A percentile compares a stretch with the other conserved stretches of the same genome.
These are phyloP conservation scores for Tolypocladium tropicale DNA, from an alignment of 2,329 filamentous ascomycete species.

Conservation along the genomic window DNA sequence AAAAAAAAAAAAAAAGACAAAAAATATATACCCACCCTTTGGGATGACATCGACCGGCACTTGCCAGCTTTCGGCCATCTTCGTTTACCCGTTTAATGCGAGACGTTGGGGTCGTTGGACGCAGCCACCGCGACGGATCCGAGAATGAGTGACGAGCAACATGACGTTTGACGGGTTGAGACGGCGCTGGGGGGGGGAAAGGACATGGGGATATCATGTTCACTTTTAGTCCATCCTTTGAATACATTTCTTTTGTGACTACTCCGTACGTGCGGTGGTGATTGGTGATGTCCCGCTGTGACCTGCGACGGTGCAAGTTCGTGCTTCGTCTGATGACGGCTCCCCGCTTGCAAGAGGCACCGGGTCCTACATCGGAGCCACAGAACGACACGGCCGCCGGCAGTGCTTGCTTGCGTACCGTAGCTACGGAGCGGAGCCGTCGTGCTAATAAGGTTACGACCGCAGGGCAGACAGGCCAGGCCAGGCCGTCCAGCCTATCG, in stretches of 20 bases:
- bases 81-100: background rate
- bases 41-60: background rate
- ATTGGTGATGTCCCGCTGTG: background rate
- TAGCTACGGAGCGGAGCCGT: too few relatives aligned
- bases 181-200: background rate
- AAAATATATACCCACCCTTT: background rate
- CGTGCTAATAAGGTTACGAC: background rate
- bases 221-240: constrained; percentile 10
- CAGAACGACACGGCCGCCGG: too few relatives aligned
- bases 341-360: too few relatives aligned
- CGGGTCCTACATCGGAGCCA: too few relatives aligned
- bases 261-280: background rate
- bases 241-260: constrained; percentile 8
- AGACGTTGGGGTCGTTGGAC: background rate
- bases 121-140: background rate
- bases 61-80: background rate
- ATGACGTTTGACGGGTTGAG: constrained; percentile 2
- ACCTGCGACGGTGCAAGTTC: too few relatives aligned
- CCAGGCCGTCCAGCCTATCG: background rate
- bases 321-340: too few relatives aligned
- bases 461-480: too few relatives aligned
- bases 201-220: constrained; percentile 2
- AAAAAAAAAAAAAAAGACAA: constrained; percentile 5
- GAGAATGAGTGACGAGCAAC: background rate
- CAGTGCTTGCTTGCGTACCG: too few relatives aligned